Evolutionary conservation across 2,329 filamentous ascomycete genomes (phyloP), one percentile per base, ranked within the genome.

Genomic region (Chrysoporthe deuterocubensis): DNA sequence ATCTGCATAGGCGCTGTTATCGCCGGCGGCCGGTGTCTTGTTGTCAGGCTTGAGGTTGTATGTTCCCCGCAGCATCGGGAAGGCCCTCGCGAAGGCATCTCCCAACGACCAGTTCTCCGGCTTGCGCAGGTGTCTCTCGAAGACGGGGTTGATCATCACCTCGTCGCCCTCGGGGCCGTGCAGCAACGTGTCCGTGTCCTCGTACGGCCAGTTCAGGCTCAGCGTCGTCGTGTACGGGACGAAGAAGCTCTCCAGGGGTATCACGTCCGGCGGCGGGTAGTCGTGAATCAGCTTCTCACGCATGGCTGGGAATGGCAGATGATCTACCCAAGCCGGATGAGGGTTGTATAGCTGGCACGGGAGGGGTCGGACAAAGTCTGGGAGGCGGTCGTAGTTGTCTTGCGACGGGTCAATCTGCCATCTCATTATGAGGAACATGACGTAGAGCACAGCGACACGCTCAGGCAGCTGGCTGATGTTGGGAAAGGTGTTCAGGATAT

Each of bases 341-440:
- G 88, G 80, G 0, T 81, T 85, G 65, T 87, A 84, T 18, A 92
- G 79, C 75, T 97, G 93, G 7, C 84, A 85, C 0, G 86, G 83
- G 1, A 85, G 81, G 1, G 94, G 93, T 0, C 85, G 85, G 50
- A 90, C 80, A 88, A 91, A 97, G 4, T 88, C 83, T 0, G 94
- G 93, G 13, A 97, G 80, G 4, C 91, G 85, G 34, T 93, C 87
- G 77, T 92, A 94, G 79, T 94, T 96, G 72, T 94, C 90, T 69
- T 85, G 84, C 0, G 92, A 92, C 0, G 93, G 93, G 40, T 87
- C 87, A 67, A 97, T 91, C 76, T 93, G 89, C 92, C 94, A 97
- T 54, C 90, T 87, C 90, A 96, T 93, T 71, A 94, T 76, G 43
- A 94, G 84, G 78, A 96, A 97, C 92, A 97, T 96, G 75, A 91